Evolutionary conservation across 805 yeast species (phyloP).

Genomic region (Grigorovia transvaalensis): DNA sequence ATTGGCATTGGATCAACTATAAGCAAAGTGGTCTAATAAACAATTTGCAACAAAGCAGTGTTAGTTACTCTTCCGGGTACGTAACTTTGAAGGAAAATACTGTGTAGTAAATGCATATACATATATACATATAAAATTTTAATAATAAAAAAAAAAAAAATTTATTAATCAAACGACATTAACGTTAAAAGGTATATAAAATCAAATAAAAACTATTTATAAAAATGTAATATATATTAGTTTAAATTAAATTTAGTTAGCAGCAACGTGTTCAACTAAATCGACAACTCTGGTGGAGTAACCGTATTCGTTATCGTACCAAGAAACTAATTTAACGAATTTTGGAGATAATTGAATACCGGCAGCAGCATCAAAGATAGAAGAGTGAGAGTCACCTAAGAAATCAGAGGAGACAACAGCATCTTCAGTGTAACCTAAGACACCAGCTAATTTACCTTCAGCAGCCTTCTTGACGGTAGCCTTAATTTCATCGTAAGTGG

Average conservation of each 20-base stretch:
- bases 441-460: constrained; percentile 50
- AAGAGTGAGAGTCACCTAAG: constrained; percentile 51
- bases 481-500: constrained; percentile 57
- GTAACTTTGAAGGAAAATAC: constrained; percentile 20
- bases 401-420: constrained; percentile 63
- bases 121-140: neutral
- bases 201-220: neutral
- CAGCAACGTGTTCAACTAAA: constrained; percentile 54
- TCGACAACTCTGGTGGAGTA: constrained; percentile 70
- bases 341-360: constrained; percentile 62
- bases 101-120: neutral
- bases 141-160: too few relatives aligned
- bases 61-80: constrained; percentile 83
- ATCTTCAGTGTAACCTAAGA: constrained; percentile 61
- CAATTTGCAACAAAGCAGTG: constrained; percentile 55
- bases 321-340: constrained; percentile 58
- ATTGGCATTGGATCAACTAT: constrained; percentile 67
- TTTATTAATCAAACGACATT: neutral
- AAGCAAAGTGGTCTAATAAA: constrained; percentile 57
- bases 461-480: constrained; percentile 48
- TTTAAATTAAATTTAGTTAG: neutral
- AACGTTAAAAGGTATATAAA: neutral
- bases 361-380: constrained; percentile 59
- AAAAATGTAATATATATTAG: neutral
- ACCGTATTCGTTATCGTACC: constrained; percentile 72